Evolutionary conservation across 495 filamentous ascomycete genomes (phyloP).

Genomic region (Hypoxylon crocopeplum): DNA sequence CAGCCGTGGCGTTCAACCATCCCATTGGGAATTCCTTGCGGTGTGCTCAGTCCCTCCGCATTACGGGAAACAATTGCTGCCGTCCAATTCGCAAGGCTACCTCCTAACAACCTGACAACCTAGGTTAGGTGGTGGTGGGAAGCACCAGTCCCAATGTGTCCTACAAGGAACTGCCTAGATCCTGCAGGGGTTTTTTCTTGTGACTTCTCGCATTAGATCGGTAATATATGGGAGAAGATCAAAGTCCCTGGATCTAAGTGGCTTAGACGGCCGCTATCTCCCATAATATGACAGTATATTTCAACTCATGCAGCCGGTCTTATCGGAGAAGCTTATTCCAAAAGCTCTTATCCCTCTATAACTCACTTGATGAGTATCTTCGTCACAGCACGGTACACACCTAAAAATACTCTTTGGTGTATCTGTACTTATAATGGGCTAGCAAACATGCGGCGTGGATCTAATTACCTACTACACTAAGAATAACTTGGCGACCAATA

Average conservation of each 20-base stretch:
- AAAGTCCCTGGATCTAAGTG: constrained; percentile 18
- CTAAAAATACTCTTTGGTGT: too few relatives aligned
- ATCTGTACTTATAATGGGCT: too few relatives aligned
- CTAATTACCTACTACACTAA: too few relatives aligned
- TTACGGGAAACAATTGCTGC: constrained; percentile 6
- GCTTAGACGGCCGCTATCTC: not conserved
- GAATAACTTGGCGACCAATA: too few relatives aligned
- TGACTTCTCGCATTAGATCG: constrained; percentile 40
- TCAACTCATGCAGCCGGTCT: constrained; percentile 15
- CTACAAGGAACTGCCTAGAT: constrained; percentile 33
- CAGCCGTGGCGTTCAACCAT: constrained; percentile 28
- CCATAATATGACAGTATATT: constrained; percentile 23
- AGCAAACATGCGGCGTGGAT: too few relatives aligned
- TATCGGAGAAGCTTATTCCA: not conserved
- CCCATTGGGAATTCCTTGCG: constrained; percentile 11
- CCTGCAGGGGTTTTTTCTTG: constrained; percentile 37
- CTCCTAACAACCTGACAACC: too few relatives aligned
- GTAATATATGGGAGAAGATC: constrained; percentile 37
- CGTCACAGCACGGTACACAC: too few relatives aligned
- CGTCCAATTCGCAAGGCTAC: constrained; percentile 31
- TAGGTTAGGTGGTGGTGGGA: constrained; percentile 30
- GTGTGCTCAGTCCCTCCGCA: constrained; percentile 17
- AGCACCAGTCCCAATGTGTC: constrained; percentile 25
- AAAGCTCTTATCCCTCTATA: not conserved
- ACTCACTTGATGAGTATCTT: too few relatives aligned